Conservation (phyloP, 225 moss, liverwort and hornwort genomes). For the Asterella californica region DNA sequence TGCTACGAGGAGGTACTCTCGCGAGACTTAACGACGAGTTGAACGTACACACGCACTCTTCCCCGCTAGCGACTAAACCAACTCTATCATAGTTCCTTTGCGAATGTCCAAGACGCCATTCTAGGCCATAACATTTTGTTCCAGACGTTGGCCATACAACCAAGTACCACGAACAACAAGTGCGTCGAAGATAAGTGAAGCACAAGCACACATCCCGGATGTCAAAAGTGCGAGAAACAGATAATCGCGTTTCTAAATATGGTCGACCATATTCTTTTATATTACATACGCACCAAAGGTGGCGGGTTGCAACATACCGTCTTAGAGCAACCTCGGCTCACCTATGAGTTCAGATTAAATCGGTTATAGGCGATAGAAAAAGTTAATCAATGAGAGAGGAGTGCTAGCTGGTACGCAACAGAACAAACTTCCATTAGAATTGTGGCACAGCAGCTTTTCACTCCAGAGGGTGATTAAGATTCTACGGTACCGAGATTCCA, state of each 20-base stretch:
- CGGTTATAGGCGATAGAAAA: not conserved
- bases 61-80: too few relatives aligned
- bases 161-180: too few relatives aligned
- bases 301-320: conserved; percentile 25
- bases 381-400: not conserved
- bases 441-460: conserved; percentile 21
- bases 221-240: too few relatives aligned
- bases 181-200: too few relatives aligned
- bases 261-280: conserved; percentile 3
- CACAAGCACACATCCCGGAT: too few relatives aligned
- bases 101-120: too few relatives aligned
- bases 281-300: conserved; percentile 23
- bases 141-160: too few relatives aligned
- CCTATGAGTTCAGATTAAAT: not conserved
- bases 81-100: too few relatives aligned
- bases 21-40: too few relatives aligned
- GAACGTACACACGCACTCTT: too few relatives aligned
- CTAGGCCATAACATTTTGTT: too few relatives aligned
- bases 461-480: conserved; percentile 14
- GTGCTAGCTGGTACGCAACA: conserved; percentile 9
- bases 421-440: conserved; percentile 8
- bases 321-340: conserved; percentile 27
- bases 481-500: conserved; percentile 3
- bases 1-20: too few relatives aligned
- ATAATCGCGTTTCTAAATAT: not conserved